phyloP scores from a whole-genome alignment of 2,329 filamentous ascomycete genomes.

The Ceratocystiopsis brevicomis region DNA sequence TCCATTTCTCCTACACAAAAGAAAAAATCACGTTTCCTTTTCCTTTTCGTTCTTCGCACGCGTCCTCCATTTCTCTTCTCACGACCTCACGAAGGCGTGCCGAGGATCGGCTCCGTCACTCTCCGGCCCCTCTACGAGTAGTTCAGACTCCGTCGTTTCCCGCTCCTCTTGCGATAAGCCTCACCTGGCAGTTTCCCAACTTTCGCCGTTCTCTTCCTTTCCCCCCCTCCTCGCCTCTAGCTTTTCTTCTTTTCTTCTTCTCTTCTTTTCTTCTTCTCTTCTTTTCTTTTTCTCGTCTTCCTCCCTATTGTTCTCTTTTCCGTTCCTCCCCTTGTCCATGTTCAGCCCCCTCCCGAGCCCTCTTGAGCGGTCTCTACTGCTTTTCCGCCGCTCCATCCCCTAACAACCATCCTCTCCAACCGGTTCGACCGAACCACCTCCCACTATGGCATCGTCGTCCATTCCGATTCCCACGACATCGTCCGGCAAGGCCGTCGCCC shows the following conservation, averaged over 20 bases:
- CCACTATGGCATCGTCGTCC: slow-evolving; percentile 39
- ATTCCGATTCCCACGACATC: slow-evolving; percentile 43
- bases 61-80: not conserved
- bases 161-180: no score
- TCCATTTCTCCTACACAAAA: not conserved
- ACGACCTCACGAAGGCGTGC: not conserved
- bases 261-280: not conserved
- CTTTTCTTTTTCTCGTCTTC: not conserved
- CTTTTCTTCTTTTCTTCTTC: not conserved
- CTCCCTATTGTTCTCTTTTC: not conserved
- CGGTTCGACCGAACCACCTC: not conserved
- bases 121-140: no score
- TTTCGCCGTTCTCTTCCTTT: not conserved
- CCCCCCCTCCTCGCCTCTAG: not conserved
- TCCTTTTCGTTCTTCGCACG: not conserved
- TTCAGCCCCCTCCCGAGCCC: not conserved
- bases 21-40: not conserved
- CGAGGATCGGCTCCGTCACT: no score
- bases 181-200: no score
- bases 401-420: not conserved
- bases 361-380: no score
- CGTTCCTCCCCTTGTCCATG: not conserved
- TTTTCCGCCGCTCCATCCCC: not conserved
- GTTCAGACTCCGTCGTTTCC: no score
- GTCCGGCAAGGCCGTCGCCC: slow-evolving; percentile 2